These are phyloP conservation scores for Neurospora tetraspora DNA, from an alignment of 495 filamentous ascomycete species.

Conservation along the genomic window DNA sequence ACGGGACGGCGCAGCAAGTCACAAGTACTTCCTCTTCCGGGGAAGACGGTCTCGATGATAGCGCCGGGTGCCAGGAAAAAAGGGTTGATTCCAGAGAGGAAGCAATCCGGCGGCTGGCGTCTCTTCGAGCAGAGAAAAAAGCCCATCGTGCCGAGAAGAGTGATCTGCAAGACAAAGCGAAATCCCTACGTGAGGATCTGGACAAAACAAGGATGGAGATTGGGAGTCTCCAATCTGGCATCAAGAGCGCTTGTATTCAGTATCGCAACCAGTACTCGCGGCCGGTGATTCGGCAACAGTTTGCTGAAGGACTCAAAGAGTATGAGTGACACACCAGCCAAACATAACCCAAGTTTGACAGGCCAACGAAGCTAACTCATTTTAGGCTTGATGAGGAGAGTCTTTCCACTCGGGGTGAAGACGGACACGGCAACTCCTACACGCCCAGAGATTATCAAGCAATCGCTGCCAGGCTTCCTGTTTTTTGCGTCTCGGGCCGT, in stretches of 20 bases:
- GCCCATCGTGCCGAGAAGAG: neutral
- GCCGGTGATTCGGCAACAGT: conserved; percentile 43
- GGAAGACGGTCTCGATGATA: conserved; percentile 1
- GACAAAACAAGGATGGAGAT: neutral
- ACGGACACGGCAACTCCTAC: neutral
- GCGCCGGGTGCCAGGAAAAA: neutral
- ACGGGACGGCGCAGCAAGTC: neutral
- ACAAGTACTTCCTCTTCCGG: neutral
- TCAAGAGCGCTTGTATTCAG: conserved; percentile 35
- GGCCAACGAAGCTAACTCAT: conserved; percentile 8
- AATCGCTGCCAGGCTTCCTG: conserved; percentile 40
- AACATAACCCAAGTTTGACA: neutral
- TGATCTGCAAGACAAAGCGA: neutral
- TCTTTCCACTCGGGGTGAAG: conserved; percentile 5
- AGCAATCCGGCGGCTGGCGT: neutral
- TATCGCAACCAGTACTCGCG: conserved; percentile 46
- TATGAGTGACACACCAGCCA: conserved; percentile 7
- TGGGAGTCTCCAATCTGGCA: neutral
- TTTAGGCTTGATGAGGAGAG: conserved; percentile 12
- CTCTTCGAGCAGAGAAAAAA: neutral
- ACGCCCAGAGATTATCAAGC: conserved; percentile 43
- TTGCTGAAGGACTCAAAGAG: conserved; percentile 44
- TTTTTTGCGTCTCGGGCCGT: conserved; percentile 52
- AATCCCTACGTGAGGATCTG: neutral
- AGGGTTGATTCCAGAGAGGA: neutral